Percentiles rank a stretch among this genome's conserved stretches.
Evolutionary conservation across 2,329 filamentous ascomycete genomes (phyloP).

Genomic region (Nakataea oryzae): DNA sequence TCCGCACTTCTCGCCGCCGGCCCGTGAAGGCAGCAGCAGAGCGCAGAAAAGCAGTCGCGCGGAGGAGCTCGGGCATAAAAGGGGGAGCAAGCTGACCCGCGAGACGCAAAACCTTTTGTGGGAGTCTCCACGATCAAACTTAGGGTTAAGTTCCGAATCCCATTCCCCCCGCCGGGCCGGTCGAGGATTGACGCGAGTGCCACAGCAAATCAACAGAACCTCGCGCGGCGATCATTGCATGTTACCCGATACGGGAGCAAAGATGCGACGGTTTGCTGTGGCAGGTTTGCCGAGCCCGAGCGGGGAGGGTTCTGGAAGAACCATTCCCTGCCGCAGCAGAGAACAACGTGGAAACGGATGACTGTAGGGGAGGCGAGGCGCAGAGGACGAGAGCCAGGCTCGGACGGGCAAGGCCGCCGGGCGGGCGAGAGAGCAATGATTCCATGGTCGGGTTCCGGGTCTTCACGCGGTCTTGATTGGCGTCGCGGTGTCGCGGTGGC

Average conservation of each 20-base stretch:
- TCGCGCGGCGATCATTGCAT: slow-evolving; percentile 33
- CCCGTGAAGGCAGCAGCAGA: slow-evolving; percentile 12
- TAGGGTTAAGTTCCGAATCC: slow-evolving; percentile 97
- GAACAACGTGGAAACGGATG: slow-evolving; percentile 61
- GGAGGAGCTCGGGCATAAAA: slow-evolving; percentile 43
- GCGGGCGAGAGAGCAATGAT: slow-evolving; percentile 2
- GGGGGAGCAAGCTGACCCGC: slow-evolving; percentile 55
- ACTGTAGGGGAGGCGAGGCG: slow-evolving; percentile 73
- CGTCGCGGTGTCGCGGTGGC: neutral
- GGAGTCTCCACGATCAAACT: slow-evolving; percentile 55
- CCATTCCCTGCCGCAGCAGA: slow-evolving; percentile 46
- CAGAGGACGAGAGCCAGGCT: slow-evolving; percentile 16
- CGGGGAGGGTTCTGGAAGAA: slow-evolving; percentile 33
- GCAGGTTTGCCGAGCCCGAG: slow-evolving; percentile 19
- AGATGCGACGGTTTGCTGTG: slow-evolving; percentile 42
- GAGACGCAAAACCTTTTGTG: slow-evolving; percentile 51
- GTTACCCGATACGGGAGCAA: slow-evolving; percentile 51
- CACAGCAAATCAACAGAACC: slow-evolving; percentile 30
- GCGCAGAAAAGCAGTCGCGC: slow-evolving; percentile 8
- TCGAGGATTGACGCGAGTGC: slow-evolving; percentile 22
- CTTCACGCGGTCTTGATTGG: neutral
- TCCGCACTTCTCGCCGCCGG: slow-evolving; percentile 37
- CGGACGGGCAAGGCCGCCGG: neutral
- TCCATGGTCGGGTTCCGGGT: neutral
- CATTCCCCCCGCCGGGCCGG: slow-evolving; percentile 43